These are phyloP conservation scores for Xylaria sp. DNA, from an alignment of 2,329 filamentous ascomycete species.

Conservation along the genomic window DNA sequence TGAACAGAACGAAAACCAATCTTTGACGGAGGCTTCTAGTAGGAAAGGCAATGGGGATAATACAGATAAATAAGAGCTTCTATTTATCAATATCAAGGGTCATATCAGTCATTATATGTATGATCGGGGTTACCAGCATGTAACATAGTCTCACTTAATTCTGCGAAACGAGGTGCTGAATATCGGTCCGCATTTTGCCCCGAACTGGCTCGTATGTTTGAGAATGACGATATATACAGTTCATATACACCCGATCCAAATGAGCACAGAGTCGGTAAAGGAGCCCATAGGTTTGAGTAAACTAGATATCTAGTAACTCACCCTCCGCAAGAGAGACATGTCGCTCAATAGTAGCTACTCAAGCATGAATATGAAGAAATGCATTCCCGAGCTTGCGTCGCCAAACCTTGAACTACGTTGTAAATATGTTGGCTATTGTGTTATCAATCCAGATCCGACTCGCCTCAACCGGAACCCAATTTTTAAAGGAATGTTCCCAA, in stretches of 20 bases:
- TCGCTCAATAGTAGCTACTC: neutral
- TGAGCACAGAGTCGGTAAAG: too few relatives aligned
- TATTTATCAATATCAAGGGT: too few relatives aligned
- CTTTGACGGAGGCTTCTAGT: neutral
- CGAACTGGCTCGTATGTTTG: too few relatives aligned
- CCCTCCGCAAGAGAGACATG: neutral
- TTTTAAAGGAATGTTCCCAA: neutral
- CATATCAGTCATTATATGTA: too few relatives aligned
- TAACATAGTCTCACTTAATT: too few relatives aligned
- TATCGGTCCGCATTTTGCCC: too few relatives aligned
- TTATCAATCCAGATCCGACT: constrained; percentile 13
- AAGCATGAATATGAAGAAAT: constrained; percentile 9
- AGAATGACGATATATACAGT: too few relatives aligned
- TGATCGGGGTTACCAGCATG: too few relatives aligned
- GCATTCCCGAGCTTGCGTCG: neutral
- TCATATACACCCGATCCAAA: too few relatives aligned
- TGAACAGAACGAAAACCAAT: neutral
- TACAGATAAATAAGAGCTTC: neutral
- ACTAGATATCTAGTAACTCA: neutral
- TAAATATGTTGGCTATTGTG: neutral
- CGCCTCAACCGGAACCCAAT: constrained; percentile 14
- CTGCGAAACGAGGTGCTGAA: too few relatives aligned
- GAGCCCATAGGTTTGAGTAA: neutral
- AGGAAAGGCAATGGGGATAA: neutral
- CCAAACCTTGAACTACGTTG: neutral